Base-by-base conservation (phyloP, 805 yeast genomes). In the Yamadazyma philogaea region DNA sequence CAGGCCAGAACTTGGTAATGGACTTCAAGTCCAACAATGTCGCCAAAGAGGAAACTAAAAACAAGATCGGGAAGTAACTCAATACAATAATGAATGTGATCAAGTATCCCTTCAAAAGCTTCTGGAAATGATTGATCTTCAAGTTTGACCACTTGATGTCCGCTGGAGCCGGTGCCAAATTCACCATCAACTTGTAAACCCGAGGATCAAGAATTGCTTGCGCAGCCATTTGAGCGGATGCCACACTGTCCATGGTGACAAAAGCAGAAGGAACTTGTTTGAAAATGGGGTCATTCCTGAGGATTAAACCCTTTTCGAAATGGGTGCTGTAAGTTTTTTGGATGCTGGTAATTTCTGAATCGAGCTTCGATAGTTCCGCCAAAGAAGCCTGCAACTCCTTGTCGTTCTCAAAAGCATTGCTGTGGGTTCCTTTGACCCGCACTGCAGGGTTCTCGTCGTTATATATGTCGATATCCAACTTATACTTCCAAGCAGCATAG, bases 1-100 rank as follows among this genome's bases (percentile, higher is more conserved):
- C 75, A 3, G 83, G 83, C 81, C 82, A 79, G 44, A 78, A 59
- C 50, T 75, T 77, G 38, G 70, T 68, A 40, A 79, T 77, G 1
- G 82, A 71, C 52, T 72, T 76, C 38, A 78, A 66, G 50, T 78
- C 81, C 46, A 79, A 63, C 52, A 79, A 68, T 1, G 82, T 74
- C 1, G 84, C 70, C 42, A 79, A 74, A 31, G 79, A 76, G 6
- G 81, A 66, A 22, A 79, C 78, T 34, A 81, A 77, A 50, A 78
- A 75, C 35, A 78, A 68, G 44, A 78, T 70, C 20, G 77, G 68
- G 22, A 73, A 71, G 49, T 78, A 75, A 52, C 77, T 72, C 20
- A 75, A 57, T 18, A 75, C 63, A 34, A 77, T 77, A 2, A 75
- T 39, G 27, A 64, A 50, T 2, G 78, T 73, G 11, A 73, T 61